A percentile compares a stretch with the other conserved stretches of the same genome.
Conservation (phyloP, 768 basidiomycete genomes). For the Russula brevipes region DNA sequence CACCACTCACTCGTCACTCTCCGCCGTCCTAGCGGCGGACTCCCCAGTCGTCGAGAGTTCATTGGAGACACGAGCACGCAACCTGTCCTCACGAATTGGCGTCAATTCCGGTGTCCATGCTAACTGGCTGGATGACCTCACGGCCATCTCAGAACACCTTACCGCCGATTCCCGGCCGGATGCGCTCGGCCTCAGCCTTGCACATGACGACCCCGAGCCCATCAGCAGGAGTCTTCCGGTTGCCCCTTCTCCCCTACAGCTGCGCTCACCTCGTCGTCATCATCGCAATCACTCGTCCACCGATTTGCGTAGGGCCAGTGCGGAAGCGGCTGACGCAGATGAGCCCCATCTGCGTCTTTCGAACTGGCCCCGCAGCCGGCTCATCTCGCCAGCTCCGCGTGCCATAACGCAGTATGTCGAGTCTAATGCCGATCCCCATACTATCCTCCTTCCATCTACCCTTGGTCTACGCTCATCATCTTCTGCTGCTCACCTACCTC, state of each 20-base stretch:
- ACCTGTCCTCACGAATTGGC: constrained; percentile 48
- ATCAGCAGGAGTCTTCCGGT: constrained; percentile 33
- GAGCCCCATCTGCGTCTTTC: constrained; percentile 48
- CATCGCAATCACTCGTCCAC: constrained; percentile 12
- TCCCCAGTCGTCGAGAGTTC: constrained; percentile 39
- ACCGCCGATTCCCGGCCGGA: constrained; percentile 9
- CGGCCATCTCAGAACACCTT: constrained; percentile 37
- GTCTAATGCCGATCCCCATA: constrained; percentile 47
- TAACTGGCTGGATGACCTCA: constrained; percentile 64
- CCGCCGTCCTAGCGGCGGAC: constrained; percentile 46
- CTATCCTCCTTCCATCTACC: constrained; percentile 62
- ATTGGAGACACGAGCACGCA: constrained; percentile 46
- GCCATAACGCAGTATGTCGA: constrained; percentile 72
- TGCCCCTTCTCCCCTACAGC: constrained; percentile 17
- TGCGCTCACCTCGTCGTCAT: background rate
- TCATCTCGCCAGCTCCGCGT: constrained; percentile 65
- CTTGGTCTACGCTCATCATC: constrained; percentile 49
- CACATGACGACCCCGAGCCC: constrained; percentile 12
- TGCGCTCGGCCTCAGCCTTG: constrained; percentile 8
- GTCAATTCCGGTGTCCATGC: constrained; percentile 42
- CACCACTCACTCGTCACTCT: constrained; percentile 56
- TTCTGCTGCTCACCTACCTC: constrained; percentile 25
- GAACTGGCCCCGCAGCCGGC: constrained; percentile 45
- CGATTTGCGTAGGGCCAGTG: constrained; percentile 11
- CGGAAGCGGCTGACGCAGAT: background rate